phyloP scores from a whole-genome alignment of 176 grass and related monocot genomes.

The Cymbopogon citratus region DNA sequence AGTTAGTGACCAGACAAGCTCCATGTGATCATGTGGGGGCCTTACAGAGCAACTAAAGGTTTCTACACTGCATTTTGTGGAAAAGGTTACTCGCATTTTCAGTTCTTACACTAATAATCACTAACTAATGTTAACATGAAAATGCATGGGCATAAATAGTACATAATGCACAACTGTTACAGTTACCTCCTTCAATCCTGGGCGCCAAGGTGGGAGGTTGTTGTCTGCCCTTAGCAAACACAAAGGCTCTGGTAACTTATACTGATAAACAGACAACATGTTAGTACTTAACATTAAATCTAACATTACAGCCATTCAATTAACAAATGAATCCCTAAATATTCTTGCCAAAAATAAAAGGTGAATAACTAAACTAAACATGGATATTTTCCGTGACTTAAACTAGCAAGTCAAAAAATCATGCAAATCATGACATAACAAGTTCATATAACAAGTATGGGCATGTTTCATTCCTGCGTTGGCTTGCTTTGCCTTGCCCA shows the following conservation, averaged over 20 bases:
- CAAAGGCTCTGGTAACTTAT: slow-evolving; percentile 79
- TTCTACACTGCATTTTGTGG: neutral
- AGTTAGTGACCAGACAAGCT: too few relatives aligned
- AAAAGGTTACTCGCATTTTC: neutral
- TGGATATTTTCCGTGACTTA: neutral
- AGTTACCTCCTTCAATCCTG: slow-evolving; percentile 71
- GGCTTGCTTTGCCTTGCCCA: neutral
- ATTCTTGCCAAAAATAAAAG: neutral
- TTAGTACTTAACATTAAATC: slow-evolving; percentile 8
- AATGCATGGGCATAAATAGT: neutral
- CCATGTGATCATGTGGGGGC: too few relatives aligned
- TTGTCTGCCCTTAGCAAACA: slow-evolving; percentile 86
- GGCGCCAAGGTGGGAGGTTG: slow-evolving; percentile 87
- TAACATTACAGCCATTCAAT: neutral
- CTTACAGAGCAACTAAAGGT: too few relatives aligned
- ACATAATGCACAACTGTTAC: slow-evolving; percentile 17
- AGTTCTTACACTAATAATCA: neutral
- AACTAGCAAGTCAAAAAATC: neutral
- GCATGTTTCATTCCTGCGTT: neutral
- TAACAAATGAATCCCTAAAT: neutral
- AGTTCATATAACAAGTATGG: neutral
- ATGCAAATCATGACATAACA: neutral
- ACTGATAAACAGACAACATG: slow-evolving; percentile 50
- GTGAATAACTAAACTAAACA: neutral
- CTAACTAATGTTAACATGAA: neutral